Base-by-base conservation (phyloP, 768 basidiomycete species). In the Amylocystis lapponica region DNA sequence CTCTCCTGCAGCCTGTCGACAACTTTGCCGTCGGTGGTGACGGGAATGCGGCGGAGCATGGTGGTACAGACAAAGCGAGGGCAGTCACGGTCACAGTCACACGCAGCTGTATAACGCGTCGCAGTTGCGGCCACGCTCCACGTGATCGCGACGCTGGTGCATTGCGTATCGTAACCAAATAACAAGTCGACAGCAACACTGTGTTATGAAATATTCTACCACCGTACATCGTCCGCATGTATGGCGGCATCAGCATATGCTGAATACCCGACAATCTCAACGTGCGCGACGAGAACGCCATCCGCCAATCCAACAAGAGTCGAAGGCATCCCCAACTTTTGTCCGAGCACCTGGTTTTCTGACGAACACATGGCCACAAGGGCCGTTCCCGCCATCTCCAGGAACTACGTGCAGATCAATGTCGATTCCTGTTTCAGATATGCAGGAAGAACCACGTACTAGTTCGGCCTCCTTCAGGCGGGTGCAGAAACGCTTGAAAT, bases 1-100 rank as follows among this genome's bases (percentile, higher is more conserved):
- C 83, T 87, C 58, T 87, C 87, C 40, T 79, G 77, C 0, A 85
- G 74, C 51, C 80, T 70, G 54, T 85, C 80, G 5, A 86, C 68
- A 10, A 70, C 64, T 52, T 76, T 78, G 22, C 87, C 86, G 45
- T 89, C 86, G 16, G 67, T 63, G 1, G 81, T 86, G 0, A 80
- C 82, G 20, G 87, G 87, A 9, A 67, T 62, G 12, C 86, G 78
- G 45, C 75, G 77, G 25, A 90, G 69, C 87, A 90, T 89, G 22
- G 8, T 22, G 35, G 4, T 19, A 17, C 14, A 30, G 27, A 36
- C 19, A 32, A 17, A 22, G 17, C 9, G n/a, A n/a, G n/a, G n/a
- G n/a, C n/a, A n/a, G n/a, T n/a, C n/a, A n/a, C n/a, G n/a, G n/a
- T n/a, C n/a, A n/a, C n/a, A n/a, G n/a, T n/a, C n/a, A n/a, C n/a